Percentiles rank a stretch among this genome's conserved stretches.
Evolutionary conservation across 108 stramenopile genomes (phyloP).

Genomic region (Cylindrotheca closterium): DNA sequence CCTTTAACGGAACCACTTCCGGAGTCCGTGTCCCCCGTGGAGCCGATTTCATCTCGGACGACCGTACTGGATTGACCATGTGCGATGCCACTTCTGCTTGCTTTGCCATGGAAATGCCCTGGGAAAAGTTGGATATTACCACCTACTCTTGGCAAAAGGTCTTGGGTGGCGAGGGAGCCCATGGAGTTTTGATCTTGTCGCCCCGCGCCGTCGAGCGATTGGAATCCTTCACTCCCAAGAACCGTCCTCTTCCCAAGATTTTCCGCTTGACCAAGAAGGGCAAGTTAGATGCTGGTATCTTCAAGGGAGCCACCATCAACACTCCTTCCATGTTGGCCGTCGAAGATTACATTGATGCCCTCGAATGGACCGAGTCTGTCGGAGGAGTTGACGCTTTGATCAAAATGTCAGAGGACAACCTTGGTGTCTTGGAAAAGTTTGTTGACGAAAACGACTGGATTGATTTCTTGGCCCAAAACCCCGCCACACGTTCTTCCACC

Average conservation of each 20-base stretch:
- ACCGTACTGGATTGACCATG: constrained; percentile 92
- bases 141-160: constrained; percentile 99
- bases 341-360: constrained; percentile 99
- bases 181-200: constrained; percentile 95
- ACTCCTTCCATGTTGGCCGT: constrained; percentile 99
- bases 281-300: constrained; percentile 92
- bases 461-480: constrained; percentile 95
- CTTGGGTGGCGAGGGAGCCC: constrained; percentile 98
- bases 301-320: constrained; percentile 99
- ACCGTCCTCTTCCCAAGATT: constrained; percentile 99
- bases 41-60: constrained; percentile 91
- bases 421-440: constrained; percentile 90
- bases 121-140: constrained; percentile 98
- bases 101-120: constrained; percentile 99
- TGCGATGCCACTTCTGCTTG: constrained; percentile 99
- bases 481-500: constrained; percentile 92
- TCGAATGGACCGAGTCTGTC: constrained; percentile 91
- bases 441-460: constrained; percentile 95
- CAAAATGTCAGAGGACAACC: constrained; percentile 87
- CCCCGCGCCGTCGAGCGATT: constrained; percentile 98
- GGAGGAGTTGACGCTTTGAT: constrained; percentile 95
- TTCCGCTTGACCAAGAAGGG: constrained; percentile 98
- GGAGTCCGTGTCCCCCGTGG: constrained; percentile 96
- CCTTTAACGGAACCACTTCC: constrained; percentile 99
- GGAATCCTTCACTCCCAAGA: constrained; percentile 91